phyloP scores from a whole-genome alignment of 2,329 filamentous ascomycete species.

The Trichoderma koningiopsis region DNA sequence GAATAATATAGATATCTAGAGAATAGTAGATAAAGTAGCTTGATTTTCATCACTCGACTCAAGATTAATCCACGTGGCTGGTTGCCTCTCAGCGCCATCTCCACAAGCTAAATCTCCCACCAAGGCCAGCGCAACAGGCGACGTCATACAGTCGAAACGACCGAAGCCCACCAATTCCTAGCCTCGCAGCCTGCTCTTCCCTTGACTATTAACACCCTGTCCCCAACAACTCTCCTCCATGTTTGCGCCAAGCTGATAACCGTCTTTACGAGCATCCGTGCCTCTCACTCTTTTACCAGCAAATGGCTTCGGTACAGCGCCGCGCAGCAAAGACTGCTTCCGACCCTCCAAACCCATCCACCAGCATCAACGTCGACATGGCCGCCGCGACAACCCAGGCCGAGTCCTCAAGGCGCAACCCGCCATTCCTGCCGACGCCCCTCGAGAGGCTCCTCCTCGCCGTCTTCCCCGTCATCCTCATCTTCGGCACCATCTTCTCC shows the following conservation, averaged over 20 bases:
- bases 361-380: constrained; percentile 21
- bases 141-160: constrained; percentile 15
- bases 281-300: neutral
- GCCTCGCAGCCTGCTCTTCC: neutral
- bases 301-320: constrained; percentile 20
- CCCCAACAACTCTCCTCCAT: neutral
- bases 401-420: constrained; percentile 41
- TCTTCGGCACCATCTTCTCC: constrained; percentile 81
- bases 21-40: neutral
- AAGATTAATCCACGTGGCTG: neutral
- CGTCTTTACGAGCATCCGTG: neutral
- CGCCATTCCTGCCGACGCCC: constrained; percentile 69
- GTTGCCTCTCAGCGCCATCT: neutral
- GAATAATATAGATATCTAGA: neutral
- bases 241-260: neutral
- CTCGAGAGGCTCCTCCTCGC: constrained; percentile 66
- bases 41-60: neutral
- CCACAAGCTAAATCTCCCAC: neutral
- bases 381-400: constrained; percentile 17
- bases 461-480: constrained; percentile 75
- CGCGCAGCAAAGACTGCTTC: neutral
- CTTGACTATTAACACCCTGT: neutral
- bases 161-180: neutral
- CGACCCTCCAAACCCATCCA: constrained; percentile 1
- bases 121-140: neutral